A percentile compares a stretch with the other conserved stretches of the same genome.
These are phyloP conservation scores for Dendrocalamus sinicus DNA, from an alignment of 176 grass and related monocot species.

Conservation along the genomic window DNA sequence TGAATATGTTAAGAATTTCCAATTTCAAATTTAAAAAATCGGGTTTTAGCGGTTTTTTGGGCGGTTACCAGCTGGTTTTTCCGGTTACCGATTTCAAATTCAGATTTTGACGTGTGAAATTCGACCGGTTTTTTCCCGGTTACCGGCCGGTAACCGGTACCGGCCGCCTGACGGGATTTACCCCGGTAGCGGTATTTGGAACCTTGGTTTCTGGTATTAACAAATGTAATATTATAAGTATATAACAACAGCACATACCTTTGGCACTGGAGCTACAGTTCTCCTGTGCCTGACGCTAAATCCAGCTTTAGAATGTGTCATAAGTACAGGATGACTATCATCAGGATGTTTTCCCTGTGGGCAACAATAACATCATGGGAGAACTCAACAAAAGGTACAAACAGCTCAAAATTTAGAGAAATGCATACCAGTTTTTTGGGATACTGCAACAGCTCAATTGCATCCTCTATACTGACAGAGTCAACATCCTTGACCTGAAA, in stretches of 20 bases:
- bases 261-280: slow-evolving; percentile 66
- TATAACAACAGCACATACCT: slow-evolving; percentile 52
- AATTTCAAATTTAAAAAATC: no score
- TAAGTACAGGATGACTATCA: slow-evolving; percentile 66
- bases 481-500: slow-evolving; percentile 73
- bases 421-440: slow-evolving; percentile 73
- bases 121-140: no score
- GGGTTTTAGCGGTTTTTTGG: no score
- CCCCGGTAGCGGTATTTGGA: no score
- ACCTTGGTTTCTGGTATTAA: slow-evolving; percentile 2
- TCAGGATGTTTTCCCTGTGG: slow-evolving; percentile 85
- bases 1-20: no score
- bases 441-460: slow-evolving; percentile 87
- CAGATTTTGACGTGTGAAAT: no score
- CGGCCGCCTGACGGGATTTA: no score
- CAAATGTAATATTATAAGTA: neutral
- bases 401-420: slow-evolving; percentile 29
- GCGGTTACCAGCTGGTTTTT: no score
- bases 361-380: slow-evolving; percentile 27
- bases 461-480: slow-evolving; percentile 73
- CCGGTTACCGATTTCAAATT: no score
- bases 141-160: no score
- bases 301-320: slow-evolving; percentile 81
- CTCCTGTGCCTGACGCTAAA: slow-evolving; percentile 72
- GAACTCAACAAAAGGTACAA: slow-evolving; percentile 20